Evolutionary conservation across 805 yeast species (phyloP).

Genomic region (Candida dendrica): DNA sequence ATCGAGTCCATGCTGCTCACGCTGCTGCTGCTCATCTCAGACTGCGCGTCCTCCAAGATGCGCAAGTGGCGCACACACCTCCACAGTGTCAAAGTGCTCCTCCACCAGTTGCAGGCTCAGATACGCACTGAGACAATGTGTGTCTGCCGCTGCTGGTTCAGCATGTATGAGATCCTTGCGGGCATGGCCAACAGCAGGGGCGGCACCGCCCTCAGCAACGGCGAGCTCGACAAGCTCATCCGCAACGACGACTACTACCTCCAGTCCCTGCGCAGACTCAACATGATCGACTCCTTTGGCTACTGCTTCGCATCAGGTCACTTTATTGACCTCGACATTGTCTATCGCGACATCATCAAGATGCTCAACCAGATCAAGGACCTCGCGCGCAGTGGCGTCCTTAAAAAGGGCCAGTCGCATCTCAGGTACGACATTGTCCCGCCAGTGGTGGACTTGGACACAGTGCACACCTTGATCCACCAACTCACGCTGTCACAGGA

Average conservation of each 20-base stretch:
- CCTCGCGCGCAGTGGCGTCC: neutral
- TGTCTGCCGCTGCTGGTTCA: constrained; percentile 52
- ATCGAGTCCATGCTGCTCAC: constrained; percentile 52
- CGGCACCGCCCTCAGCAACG: constrained; percentile 40
- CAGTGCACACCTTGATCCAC: too few relatives aligned
- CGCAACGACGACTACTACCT: constrained; percentile 16
- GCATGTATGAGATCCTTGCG: constrained; percentile 49
- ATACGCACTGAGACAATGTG: constrained; percentile 38
- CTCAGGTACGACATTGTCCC: constrained; percentile 7
- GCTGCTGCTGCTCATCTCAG: constrained; percentile 46
- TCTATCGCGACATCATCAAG: constrained; percentile 18
- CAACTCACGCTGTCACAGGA: too few relatives aligned
- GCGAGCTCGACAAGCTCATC: constrained; percentile 14
- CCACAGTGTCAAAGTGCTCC: constrained; percentile 51
- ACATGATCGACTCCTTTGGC: constrained; percentile 37
- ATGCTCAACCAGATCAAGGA: constrained; percentile 13
- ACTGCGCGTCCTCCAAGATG: constrained; percentile 45
- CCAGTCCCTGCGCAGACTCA: constrained; percentile 29
- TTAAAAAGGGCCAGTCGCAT: constrained; percentile 4
- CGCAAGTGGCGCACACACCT: constrained; percentile 61
- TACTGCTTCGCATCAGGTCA: constrained; percentile 34
- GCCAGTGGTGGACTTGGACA: constrained; percentile 5
- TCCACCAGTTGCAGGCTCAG: constrained; percentile 35
- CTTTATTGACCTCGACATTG: constrained; percentile 15
- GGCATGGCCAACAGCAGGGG: constrained; percentile 47